A percentile compares a stretch with the other conserved stretches of the same genome.
phyloP scores from a whole-genome alignment of 768 basidiomycete species.

The Lentinula aciculospora region DNA sequence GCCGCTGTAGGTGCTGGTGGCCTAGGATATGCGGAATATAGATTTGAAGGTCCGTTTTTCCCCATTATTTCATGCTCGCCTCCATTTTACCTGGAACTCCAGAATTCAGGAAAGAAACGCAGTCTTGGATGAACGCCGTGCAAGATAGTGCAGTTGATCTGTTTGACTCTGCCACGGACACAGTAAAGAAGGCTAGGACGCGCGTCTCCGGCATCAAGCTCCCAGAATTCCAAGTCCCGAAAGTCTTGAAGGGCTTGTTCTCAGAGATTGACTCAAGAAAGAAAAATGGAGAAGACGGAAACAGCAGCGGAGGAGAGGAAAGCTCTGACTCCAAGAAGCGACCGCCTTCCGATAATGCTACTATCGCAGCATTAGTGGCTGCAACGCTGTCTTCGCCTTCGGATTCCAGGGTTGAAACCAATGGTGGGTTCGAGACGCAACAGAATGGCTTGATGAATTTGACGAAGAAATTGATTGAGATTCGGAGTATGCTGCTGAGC shows the following conservation, averaged over 20 bases:
- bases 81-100: not conserved
- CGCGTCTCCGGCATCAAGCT: slow-evolving; percentile 59
- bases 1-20: slow-evolving; percentile 89
- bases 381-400: slow-evolving; percentile 76
- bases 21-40: slow-evolving; percentile 93
- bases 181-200: slow-evolving; percentile 53
- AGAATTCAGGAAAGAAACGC: slow-evolving; percentile 72
- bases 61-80: not conserved
- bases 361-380: slow-evolving; percentile 70
- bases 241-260: slow-evolving; percentile 63
- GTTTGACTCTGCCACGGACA: slow-evolving; percentile 67
- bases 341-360: slow-evolving; percentile 53
- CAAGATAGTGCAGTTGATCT: slow-evolving; percentile 68
- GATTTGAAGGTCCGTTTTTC: slow-evolving; percentile 71
- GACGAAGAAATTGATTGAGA: slow-evolving; percentile 93
- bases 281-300: slow-evolving; percentile 24
- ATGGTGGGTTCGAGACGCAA: slow-evolving; percentile 34
- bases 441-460: slow-evolving; percentile 90
- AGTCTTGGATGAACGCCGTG: slow-evolving; percentile 57
- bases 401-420: slow-evolving; percentile 36
- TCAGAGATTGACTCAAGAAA: slow-evolving; percentile 19
- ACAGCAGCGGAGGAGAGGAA: slow-evolving; percentile 24
- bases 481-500: slow-evolving; percentile 88
- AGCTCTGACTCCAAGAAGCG: slow-evolving; percentile 33
- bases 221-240: slow-evolving; percentile 47